A percentile compares a stretch with the other conserved stretches of the same genome.
phyloP scores from a whole-genome alignment of 495 filamentous ascomycete species.

The Xylaria grammica region DNA sequence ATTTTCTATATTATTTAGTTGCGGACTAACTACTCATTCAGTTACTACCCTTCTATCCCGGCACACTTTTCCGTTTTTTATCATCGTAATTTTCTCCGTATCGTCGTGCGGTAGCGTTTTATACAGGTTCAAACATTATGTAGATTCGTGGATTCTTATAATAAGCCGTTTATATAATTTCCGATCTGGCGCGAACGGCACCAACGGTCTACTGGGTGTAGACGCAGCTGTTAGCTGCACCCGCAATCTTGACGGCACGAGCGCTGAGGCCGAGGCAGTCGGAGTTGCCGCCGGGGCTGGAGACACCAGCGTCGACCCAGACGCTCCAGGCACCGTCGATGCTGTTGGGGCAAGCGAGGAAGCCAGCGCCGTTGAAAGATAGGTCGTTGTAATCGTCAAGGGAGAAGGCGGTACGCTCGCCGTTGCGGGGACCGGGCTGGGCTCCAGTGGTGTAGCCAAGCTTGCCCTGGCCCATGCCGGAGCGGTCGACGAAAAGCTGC shows the following conservation, averaged over 20 bases:
- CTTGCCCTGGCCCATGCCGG: slow-evolving; percentile 60
- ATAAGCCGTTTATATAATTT: slow-evolving; percentile 1
- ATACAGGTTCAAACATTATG: too few species aligned
- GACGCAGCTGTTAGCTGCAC: slow-evolving; percentile 30
- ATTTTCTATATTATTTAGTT: too few species aligned
- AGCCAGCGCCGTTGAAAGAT: slow-evolving; percentile 46
- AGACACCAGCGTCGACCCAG: slow-evolving; percentile 49
- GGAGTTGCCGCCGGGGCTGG: slow-evolving; percentile 50
- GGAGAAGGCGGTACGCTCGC: slow-evolving; percentile 52
- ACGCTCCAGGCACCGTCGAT: slow-evolving; percentile 55
- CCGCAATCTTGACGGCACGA: slow-evolving; percentile 37
- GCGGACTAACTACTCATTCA: too few species aligned
- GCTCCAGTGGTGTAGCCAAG: slow-evolving; percentile 55
- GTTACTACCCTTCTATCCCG: too few species aligned
- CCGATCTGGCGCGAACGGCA: background rate
- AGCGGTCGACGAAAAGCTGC: slow-evolving; percentile 57
- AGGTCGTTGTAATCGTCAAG: slow-evolving; percentile 48
- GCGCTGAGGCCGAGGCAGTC: slow-evolving; percentile 51
- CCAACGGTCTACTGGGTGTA: slow-evolving; percentile 19
- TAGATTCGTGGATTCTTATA: too few species aligned
- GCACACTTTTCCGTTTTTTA: too few species aligned
- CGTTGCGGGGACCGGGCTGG: slow-evolving; percentile 41
- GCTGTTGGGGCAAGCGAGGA: slow-evolving; percentile 55
- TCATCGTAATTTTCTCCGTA: too few species aligned
- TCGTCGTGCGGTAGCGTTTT: too few species aligned